Base-by-base conservation (phyloP, 331 rosid species). In the Acacia concinna region DNA sequence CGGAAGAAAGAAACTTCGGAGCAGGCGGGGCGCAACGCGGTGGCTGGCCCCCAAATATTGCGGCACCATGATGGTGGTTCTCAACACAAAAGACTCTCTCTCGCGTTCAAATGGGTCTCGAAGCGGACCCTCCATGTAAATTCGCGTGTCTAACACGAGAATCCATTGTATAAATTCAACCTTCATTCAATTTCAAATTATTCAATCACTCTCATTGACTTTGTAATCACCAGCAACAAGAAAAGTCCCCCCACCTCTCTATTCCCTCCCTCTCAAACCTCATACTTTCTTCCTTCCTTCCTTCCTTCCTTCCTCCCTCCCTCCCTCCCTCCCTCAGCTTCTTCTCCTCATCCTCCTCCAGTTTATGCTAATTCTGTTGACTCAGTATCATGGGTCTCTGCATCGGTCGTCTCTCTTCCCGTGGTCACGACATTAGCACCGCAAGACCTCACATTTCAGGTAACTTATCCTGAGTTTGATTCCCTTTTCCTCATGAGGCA, bases 371-470 rank as follows among this genome's bases (percentile, higher is more conserved):
- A 15, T 63, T 63, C 23, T 30, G 38, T 51, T 49, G 31, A 28
- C 30, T 69, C 62, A 76, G 49, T 12, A 28, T 38, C 8, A 90
- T 92, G 94, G 97, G 94, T 81, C 85, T 80, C 73, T 90, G 97
- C 85, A 81, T 75, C 49, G 79, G 88, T 79, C 84, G 84, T 80
- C 82, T 73, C 59, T 76, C 66, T 71, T 37, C 32, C 31, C 41
- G 40, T 46, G 32, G 59, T 64, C 82, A 71, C 49, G 57, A 35
- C 8, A 52, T 85, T 4, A 28, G 68, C 60, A 27, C 73, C 75
- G 80, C 43, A 44, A 43, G 5, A 34, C 43, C 85, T 28, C 74
- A 85, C 0, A 74, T 67, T 67, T 81, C 88, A 80, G 97, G 97
- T 81, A 72, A 72, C 34, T 74, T 32, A 17, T 59, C 65, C 0